These are phyloP conservation scores for Jaltomata sinuosa DNA, from an alignment of 257 asterid genomes.

Conservation along the genomic window DNA sequence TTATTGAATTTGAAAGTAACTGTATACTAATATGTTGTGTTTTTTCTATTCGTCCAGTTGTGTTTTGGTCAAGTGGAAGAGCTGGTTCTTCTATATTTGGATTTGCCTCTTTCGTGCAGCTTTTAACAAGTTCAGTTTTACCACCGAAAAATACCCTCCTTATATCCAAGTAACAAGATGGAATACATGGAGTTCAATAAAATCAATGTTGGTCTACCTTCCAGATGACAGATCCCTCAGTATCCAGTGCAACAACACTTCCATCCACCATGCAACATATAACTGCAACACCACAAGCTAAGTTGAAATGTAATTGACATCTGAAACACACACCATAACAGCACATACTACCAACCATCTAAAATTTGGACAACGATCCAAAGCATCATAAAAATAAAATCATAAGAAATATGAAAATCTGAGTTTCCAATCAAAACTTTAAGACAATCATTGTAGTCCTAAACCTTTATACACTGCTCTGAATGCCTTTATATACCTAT, in stretches of 20 bases:
- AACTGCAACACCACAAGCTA: constrained; percentile 36
- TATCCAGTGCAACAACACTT: constrained; percentile 37
- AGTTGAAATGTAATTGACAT: not conserved
- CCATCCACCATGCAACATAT: constrained; percentile 92
- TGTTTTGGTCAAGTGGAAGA: not conserved
- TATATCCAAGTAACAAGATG: not conserved
- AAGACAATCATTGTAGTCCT: not conserved
- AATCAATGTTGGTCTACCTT: constrained; percentile 32
- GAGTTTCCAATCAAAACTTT: not conserved
- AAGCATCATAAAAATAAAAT: not conserved
- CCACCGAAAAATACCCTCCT: not conserved
- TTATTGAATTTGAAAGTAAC: not conserved
- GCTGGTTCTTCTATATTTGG: not conserved
- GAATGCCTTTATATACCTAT: not conserved
- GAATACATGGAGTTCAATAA: not conserved
- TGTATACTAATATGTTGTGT: not conserved
- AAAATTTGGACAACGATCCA: not conserved
- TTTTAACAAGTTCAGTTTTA: not conserved
- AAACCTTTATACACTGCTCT: not conserved
- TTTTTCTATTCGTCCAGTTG: not conserved
- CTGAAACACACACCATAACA: not conserved
- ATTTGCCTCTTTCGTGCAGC: not conserved
- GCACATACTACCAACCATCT: not conserved
- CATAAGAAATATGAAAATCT: not conserved
- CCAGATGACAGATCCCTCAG: constrained; percentile 67